Evolutionary conservation across 176 grass and related monocot species (phyloP), one percentile per base, ranked within the genome.

Genomic region (Triticum turgidum): DNA sequence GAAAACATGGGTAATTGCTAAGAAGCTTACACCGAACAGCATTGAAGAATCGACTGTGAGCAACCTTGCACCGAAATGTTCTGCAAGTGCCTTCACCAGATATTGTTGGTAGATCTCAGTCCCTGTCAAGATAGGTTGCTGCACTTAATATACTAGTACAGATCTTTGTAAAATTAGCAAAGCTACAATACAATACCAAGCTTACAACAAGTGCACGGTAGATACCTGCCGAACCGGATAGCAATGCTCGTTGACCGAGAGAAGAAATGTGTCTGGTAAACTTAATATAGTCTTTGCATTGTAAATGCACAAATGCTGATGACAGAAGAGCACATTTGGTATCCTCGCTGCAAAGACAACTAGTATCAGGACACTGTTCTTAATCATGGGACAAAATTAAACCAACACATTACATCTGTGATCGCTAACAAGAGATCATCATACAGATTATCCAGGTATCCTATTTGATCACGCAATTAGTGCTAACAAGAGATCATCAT

Each of bases 81-180:
- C 94, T 80, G 92, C 88, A 80, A 98, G 94, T 80, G 94, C 94
- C 83, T 94, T 98, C 78, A 96, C 90, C 77, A 98, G 84, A 86
- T 91, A 94, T 65, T 98, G 93, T 92, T 96, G 94, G 87, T 92
- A 98, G 78, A 96, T 98, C 51, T 98, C 97, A 91, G 92, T 91
- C 88, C 97, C 97, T 98, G 81, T 42, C 89, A 37, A 84, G 42
- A 84, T 83, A 77, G 24, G 24, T 77, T 49, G 69, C 14, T 0
- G 2, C 2, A 34, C 34, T 90, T 86, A 69, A 49, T 44, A 65
- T 45, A 78, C 51, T 54, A 45, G 10, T 33, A 76, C 15, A 9
- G 37, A 66, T 74, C 63, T 42, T 59, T 87, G 29, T 3, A 64
- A 42, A 63, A 61, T 18, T 68, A 85, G 73, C 32, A 76, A 80